These are phyloP conservation scores for Nothophoma quercina DNA, from an alignment of 2,329 filamentous ascomycete species.

Conservation along the genomic window DNA sequence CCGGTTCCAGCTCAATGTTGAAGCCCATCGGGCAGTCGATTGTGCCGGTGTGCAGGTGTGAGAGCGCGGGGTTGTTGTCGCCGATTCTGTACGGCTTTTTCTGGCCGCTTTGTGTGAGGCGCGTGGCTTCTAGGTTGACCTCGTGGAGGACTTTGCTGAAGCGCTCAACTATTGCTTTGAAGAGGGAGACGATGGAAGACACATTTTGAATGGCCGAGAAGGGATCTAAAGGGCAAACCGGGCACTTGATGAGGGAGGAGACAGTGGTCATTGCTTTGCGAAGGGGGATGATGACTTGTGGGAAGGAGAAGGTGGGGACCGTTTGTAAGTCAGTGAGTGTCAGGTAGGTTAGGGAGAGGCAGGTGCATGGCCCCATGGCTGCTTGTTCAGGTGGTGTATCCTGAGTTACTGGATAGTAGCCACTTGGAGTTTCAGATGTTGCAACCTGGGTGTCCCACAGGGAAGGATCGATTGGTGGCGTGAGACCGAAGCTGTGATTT, in stretches of 20 bases:
- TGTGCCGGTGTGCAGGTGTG: constrained; percentile 54
- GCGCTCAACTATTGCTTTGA: constrained; percentile 52
- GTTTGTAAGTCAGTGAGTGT: constrained; percentile 53
- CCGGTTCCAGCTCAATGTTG: constrained; percentile 52
- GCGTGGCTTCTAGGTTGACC: constrained; percentile 51
- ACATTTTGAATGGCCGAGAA: constrained; percentile 57
- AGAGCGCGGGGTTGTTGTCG: constrained; percentile 49
- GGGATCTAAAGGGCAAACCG: constrained; percentile 51
- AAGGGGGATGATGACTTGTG: constrained; percentile 51
- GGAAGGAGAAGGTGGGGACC: constrained; percentile 51
- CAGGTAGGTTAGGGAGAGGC: constrained; percentile 57
- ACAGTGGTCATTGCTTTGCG: constrained; percentile 53
- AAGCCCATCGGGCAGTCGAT: constrained; percentile 55
- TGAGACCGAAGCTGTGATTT: neutral
- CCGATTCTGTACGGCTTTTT: constrained; percentile 55
- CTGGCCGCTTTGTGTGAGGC: constrained; percentile 36
- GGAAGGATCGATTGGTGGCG: constrained; percentile 33
- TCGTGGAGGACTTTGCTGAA: constrained; percentile 51
- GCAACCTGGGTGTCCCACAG: constrained; percentile 30
- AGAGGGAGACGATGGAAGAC: constrained; percentile 51
- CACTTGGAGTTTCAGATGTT: neutral
- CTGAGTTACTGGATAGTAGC: neutral
- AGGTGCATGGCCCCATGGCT: constrained; percentile 48
- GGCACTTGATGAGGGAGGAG: constrained; percentile 51
- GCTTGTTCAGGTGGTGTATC: constrained; percentile 7